Evolutionary conservation across 2,329 filamentous ascomycete genomes (phyloP), one percentile per base, ranked within the genome.

Genomic region (Decorospora gaudefroyi): DNA sequence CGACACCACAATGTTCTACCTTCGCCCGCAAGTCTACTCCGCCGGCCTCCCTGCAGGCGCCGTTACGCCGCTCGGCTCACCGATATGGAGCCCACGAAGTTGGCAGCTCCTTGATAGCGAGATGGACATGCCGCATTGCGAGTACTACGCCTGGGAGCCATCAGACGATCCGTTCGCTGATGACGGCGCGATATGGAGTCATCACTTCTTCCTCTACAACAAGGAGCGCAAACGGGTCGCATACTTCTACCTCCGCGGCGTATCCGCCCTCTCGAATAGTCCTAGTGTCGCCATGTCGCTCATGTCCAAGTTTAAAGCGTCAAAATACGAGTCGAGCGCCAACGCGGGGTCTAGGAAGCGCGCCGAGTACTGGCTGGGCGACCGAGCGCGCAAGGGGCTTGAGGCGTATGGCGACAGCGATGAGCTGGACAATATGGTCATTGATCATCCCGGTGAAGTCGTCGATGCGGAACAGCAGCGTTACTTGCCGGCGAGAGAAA

Each of bases 141-240:
- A 85, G 42, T 84, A 92, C 51, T 97, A 96, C 70, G 87, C 86
- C 42, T 99, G 95, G 73, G 83, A 87, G 37, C 93, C 93, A 0
- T 86, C 90, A 27, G 88, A 91, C 49, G 91, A 96, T 64, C 90
- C 90, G 0, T 96, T 95, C 61, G 90, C 90, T 52, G 91, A 95
- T 50, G 90, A 96, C 64, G 88, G 89, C 50, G 87, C 91, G 7
- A 91, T 99, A 51, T 99, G 92, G 92, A 90, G 88, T 35, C 79
- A 91, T 51, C 91, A 97, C 70, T 96, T 95, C 72, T 96, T 99
- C 76, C 95, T 97, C 71, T 97, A 96, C 80, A 96, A 95, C 77
- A 92, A 92, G 63, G 78, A 85, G 17, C 81, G 86, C 65, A 97
- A 97, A 76, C 84, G 93, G 28, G 92, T 99, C 12, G 91, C 90